A percentile compares a stretch with the other conserved stretches of the same genome.
phyloP scores from a whole-genome alignment of 805 yeast genomes.

The Candida wancherniae region DNA sequence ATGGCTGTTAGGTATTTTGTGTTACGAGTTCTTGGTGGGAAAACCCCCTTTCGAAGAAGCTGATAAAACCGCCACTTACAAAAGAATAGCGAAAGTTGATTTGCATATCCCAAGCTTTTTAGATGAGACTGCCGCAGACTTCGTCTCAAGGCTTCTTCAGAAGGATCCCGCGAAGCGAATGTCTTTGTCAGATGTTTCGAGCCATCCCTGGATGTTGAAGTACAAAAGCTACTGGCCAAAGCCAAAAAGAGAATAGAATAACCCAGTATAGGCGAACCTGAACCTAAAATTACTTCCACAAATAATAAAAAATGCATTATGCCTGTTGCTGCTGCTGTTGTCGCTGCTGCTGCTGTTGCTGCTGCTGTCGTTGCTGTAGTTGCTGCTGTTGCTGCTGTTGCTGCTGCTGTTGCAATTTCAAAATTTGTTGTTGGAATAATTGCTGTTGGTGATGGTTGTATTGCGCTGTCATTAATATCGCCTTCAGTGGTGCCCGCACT shows the following conservation, averaged over 20 bases:
- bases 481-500: slow-evolving; percentile 44
- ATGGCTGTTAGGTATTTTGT: slow-evolving; percentile 88
- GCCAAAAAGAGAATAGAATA: too few species aligned
- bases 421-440: slow-evolving; percentile 39
- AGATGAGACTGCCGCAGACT: slow-evolving; percentile 69
- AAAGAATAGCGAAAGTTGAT: slow-evolving; percentile 74
- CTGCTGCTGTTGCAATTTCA: slow-evolving; percentile 37
- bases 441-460: slow-evolving; percentile 41
- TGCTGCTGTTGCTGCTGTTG: slow-evolving; percentile 32
- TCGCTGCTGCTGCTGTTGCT: slow-evolving; percentile 81
- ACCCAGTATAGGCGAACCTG: too few species aligned
- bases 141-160: slow-evolving; percentile 58
- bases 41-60: slow-evolving; percentile 89
- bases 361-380: slow-evolving; percentile 63
- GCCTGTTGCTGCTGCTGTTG: slow-evolving; percentile 47
- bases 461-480: slow-evolving; percentile 38
- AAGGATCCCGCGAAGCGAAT: slow-evolving; percentile 68
- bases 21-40: slow-evolving; percentile 84
- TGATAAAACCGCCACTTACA: slow-evolving; percentile 72
- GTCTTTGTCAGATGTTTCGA: slow-evolving; percentile 52
- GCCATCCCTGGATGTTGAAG: slow-evolving; percentile 81
- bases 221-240: slow-evolving; percentile 59
- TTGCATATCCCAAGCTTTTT: slow-evolving; percentile 67
- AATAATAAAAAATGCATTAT: background rate
- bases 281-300: too few species aligned